These are phyloP conservation scores for Fragaria iinumae DNA, from an alignment of 306 rosid genomes.

Conservation along the genomic window DNA sequence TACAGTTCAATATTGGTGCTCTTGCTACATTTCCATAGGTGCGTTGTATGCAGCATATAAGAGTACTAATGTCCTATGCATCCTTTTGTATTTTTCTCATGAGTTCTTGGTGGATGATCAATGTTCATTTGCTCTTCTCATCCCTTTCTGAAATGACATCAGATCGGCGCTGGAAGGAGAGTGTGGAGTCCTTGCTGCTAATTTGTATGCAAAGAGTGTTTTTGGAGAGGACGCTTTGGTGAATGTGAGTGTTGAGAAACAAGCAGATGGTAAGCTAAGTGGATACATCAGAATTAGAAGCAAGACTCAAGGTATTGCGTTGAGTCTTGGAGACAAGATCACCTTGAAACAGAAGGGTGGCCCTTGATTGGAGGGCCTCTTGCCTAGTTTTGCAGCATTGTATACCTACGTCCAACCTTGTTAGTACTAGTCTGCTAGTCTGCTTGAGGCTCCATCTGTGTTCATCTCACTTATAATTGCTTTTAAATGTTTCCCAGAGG, in stretches of 20 bases:
- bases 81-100: not conserved
- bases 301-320: constrained; percentile 98
- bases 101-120: constrained; percentile 21
- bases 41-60: not conserved
- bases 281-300: constrained; percentile 99
- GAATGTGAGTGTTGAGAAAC: constrained; percentile 93
- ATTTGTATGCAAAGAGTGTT: constrained; percentile 93
- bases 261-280: constrained; percentile 76
- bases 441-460: not conserved
- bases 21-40: not conserved
- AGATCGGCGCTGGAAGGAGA: constrained; percentile 97
- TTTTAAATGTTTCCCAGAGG: not conserved
- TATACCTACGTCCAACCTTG: not conserved
- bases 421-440: constrained; percentile 9
- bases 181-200: constrained; percentile 96
- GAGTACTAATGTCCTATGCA: not conserved
- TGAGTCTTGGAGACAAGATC: constrained; percentile 97
- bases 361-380: constrained; percentile 32
- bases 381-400: constrained; percentile 21
- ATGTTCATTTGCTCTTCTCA: constrained; percentile 17
- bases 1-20: not conserved
- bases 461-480: not conserved
- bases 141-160: constrained; percentile 23
- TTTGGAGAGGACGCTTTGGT: constrained; percentile 98
- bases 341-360: constrained; percentile 97